Percentiles rank a stretch among this genome's conserved stretches.
phyloP scores from a whole-genome alignment of 1,284 basidiomycete genomes.

The Ceratobasidium papillatum region DNA sequence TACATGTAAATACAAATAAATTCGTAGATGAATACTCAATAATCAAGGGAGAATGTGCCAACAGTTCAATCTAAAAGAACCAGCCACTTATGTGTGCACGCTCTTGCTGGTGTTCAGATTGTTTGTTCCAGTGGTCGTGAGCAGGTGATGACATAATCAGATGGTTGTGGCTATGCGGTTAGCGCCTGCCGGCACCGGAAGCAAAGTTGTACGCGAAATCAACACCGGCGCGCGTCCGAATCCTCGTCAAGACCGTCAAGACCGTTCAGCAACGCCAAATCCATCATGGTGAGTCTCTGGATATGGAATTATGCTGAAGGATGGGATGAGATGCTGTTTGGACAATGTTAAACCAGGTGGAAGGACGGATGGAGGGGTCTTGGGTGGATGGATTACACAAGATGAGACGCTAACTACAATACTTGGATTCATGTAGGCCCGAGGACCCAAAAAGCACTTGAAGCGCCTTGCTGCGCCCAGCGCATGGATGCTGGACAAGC shows the following conservation, averaged over 20 bases:
- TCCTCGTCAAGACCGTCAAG: slow-evolving; percentile 37
- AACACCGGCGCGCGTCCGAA: slow-evolving; percentile 28
- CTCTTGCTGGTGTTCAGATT: too few relatives aligned
- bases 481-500: slow-evolving; percentile 99
- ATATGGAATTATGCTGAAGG: background rate
- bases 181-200: slow-evolving; percentile 6
- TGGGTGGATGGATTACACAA: slow-evolving; percentile 12
- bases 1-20: too few relatives aligned
- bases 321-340: background rate
- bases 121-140: too few relatives aligned
- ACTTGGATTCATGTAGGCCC: slow-evolving; percentile 64
- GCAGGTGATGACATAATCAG: too few relatives aligned
- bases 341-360: background rate
- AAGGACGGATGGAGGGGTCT: slow-evolving; percentile 11
- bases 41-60: too few relatives aligned
- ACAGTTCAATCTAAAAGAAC: too few relatives aligned
- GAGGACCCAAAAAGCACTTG: slow-evolving; percentile 99
- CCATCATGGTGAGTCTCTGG: slow-evolving; percentile 25
- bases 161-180: background rate
- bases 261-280: slow-evolving; percentile 19
- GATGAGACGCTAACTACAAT: background rate
- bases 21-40: too few relatives aligned
- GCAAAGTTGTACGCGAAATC: slow-evolving; percentile 17
- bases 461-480: slow-evolving; percentile 98
- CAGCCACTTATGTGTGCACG: background rate